Conservation (phyloP, 768 basidiomycete genomes). For the Russula olivacea region DNA sequence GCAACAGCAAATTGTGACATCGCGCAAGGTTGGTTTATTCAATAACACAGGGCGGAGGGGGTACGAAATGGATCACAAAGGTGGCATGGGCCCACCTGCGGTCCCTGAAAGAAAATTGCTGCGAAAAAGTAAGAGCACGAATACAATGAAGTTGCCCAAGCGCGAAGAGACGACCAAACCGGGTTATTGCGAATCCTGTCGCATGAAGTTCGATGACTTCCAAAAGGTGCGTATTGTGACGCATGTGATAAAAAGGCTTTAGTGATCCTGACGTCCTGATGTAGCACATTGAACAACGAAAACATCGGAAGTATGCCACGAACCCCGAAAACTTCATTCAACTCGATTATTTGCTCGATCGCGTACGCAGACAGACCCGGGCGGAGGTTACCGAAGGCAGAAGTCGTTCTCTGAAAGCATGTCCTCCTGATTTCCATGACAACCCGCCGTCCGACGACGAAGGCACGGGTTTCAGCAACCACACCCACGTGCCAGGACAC, state of each 20-base stretch:
- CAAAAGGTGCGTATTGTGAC: conserved; percentile 49
- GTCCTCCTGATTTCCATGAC: neutral
- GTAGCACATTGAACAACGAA: conserved; percentile 68
- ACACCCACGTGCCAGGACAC: neutral
- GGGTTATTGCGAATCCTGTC: conserved; percentile 97
- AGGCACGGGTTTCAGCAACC: conserved; percentile 5
- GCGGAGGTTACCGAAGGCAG: conserved; percentile 31
- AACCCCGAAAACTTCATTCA: conserved; percentile 72
- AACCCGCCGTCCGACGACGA: neutral
- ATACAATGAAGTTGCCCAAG: conserved; percentile 65
- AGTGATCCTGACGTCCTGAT: conserved; percentile 5
- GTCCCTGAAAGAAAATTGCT: conserved; percentile 51
- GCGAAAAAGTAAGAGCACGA: conserved; percentile 76
- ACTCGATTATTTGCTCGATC: conserved; percentile 68
- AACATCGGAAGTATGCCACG: conserved; percentile 76
- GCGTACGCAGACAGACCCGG: conserved; percentile 46
- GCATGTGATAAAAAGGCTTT: neutral
- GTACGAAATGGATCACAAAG: conserved; percentile 33
- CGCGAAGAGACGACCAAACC: conserved; percentile 86
- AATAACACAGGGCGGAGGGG: conserved; percentile 30
- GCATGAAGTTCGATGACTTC: conserved; percentile 85
- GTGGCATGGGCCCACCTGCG: conserved; percentile 65
- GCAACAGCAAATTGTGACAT: conserved; percentile 62
- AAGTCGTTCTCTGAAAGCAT: conserved; percentile 10
- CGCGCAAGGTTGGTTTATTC: conserved; percentile 42